Percentiles rank a stretch among this genome's conserved stretches.
Conservation (phyloP, 768 basidiomycete species). For the Tephrocybe sp. region DNA sequence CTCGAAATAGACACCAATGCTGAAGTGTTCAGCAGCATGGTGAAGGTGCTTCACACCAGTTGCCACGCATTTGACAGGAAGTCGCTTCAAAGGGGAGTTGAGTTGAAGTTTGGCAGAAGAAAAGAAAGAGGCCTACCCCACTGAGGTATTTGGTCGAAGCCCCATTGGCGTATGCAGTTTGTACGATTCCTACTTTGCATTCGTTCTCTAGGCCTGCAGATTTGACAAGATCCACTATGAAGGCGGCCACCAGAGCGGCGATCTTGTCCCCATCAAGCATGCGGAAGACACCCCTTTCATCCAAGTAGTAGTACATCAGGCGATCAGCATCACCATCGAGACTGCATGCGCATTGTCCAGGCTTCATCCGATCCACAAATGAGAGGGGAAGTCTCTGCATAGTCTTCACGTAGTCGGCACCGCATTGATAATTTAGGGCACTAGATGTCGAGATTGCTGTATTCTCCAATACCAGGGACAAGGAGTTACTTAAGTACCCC, state of each 20-base stretch:
- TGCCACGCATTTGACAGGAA: conserved; percentile 92
- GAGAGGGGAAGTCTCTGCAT: conserved; percentile 84
- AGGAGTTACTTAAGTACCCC: conserved; percentile 54
- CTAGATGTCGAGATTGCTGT: conserved; percentile 63
- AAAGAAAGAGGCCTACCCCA: conserved; percentile 49
- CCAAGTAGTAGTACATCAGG: conserved; percentile 92
- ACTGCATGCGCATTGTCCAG: conserved; percentile 86
- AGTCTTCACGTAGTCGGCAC: conserved; percentile 97
- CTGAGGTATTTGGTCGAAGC: conserved; percentile 91
- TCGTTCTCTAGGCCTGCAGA: conserved; percentile 76
- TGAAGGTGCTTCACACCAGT: conserved; percentile 99
- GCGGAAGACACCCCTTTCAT: conserved; percentile 74
- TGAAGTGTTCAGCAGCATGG: conserved; percentile 92
- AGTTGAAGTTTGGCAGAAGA: not conserved
- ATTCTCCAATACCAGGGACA: conserved; percentile 72
- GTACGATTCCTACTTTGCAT: conserved; percentile 91
- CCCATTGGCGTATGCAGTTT: conserved; percentile 98
- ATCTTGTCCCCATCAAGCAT: conserved; percentile 99
- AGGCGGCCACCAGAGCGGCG: conserved; percentile 88
- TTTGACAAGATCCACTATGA: conserved; percentile 88
- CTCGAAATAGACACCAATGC: conserved; percentile 99
- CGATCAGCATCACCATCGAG: conserved; percentile 98
- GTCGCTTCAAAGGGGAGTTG: conserved; percentile 50
- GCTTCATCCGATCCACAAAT: conserved; percentile 56
- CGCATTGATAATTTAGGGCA: conserved; percentile 83